Percentiles rank a stretch among this genome's conserved stretches.
Conservation (phyloP, 1,284 basidiomycete species). For the Leucocoprinus gongylophorus region DNA sequence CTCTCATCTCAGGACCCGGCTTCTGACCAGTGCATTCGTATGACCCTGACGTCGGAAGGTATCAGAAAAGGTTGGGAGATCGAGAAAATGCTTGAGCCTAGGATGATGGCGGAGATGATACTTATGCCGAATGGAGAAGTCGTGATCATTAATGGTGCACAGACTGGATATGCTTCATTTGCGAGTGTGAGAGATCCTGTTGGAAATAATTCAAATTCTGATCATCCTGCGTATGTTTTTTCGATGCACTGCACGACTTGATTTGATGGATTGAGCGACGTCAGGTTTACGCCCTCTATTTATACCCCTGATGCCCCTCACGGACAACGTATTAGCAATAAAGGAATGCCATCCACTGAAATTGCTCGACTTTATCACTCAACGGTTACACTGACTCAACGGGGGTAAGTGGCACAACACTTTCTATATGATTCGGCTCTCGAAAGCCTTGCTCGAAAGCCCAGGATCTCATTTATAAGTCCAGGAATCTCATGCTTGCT, state of each 20-base stretch:
- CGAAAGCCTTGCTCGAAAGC: slow-evolving; percentile 44
- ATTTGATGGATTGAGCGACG: not conserved
- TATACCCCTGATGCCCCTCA: slow-evolving; percentile 60
- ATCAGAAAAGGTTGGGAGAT: slow-evolving; percentile 68
- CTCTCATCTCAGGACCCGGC: slow-evolving; percentile 68
- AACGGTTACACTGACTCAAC: slow-evolving; percentile 64
- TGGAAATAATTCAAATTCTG: slow-evolving; percentile 67
- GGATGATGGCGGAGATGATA: slow-evolving; percentile 77
- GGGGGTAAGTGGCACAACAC: slow-evolving; percentile 49
- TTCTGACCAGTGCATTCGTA: slow-evolving; percentile 65
- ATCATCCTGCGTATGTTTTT: slow-evolving; percentile 49
- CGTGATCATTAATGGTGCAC: slow-evolving; percentile 72
- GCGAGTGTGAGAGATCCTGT: slow-evolving; percentile 69
- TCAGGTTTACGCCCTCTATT: slow-evolving; percentile 52
- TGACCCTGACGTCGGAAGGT: slow-evolving; percentile 57
- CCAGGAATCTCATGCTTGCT: slow-evolving; percentile 39
- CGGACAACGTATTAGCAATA: slow-evolving; percentile 55
- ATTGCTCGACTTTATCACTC: slow-evolving; percentile 84
- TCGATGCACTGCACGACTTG: not conserved
- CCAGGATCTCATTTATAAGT: not conserved
- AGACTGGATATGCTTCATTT: slow-evolving; percentile 75
- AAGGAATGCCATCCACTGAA: slow-evolving; percentile 52
- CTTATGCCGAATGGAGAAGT: slow-evolving; percentile 75
- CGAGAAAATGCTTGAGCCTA: slow-evolving; percentile 66
- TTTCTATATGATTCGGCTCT: slow-evolving; percentile 63